Percentiles rank a stretch among this genome's conserved stretches.
phyloP scores from a whole-genome alignment of 2,329 filamentous ascomycete genomes.

The Penicillium freii region DNA sequence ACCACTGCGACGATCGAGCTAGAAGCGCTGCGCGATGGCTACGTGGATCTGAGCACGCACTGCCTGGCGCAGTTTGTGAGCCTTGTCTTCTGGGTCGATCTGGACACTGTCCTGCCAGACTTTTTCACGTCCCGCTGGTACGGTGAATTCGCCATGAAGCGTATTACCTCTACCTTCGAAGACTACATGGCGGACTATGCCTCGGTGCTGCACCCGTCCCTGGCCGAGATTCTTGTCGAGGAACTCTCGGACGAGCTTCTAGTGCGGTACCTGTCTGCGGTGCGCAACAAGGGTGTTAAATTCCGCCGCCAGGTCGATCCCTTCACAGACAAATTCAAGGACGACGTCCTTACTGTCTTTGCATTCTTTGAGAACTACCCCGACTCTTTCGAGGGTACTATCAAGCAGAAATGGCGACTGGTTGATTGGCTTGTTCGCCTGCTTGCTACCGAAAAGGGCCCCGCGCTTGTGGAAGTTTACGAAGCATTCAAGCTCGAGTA shows the following conservation, averaged over 20 bases:
- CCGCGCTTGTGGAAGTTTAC: constrained; percentile 72
- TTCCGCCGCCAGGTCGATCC: constrained; percentile 77
- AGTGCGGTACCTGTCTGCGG: constrained; percentile 74
- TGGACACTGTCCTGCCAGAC: constrained; percentile 74
- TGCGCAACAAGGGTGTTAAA: constrained; percentile 86
- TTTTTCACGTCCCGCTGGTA: constrained; percentile 96
- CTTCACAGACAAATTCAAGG: constrained; percentile 88
- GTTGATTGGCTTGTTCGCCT: constrained; percentile 80
- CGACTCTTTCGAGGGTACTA: constrained; percentile 66
- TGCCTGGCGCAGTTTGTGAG: constrained; percentile 84
- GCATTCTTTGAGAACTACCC: constrained; percentile 76
- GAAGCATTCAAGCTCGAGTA: constrained; percentile 79
- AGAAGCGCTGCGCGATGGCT: constrained; percentile 76
- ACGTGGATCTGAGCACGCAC: constrained; percentile 91
- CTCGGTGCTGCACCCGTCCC: constrained; percentile 76
- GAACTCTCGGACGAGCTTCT: constrained; percentile 91
- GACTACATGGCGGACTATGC: constrained; percentile 91
- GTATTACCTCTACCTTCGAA: constrained; percentile 91
- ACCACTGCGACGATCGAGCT: constrained; percentile 71
- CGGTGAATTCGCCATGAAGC: constrained; percentile 77
- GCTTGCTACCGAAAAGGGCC: constrained; percentile 70
- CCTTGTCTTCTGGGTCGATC: constrained; percentile 88
- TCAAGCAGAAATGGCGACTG: constrained; percentile 90
- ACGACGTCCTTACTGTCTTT: constrained; percentile 87
- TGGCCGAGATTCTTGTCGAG: constrained; percentile 88